phyloP scores from a whole-genome alignment of 345 rosid species.

The Streptanthus diversifolius region DNA sequence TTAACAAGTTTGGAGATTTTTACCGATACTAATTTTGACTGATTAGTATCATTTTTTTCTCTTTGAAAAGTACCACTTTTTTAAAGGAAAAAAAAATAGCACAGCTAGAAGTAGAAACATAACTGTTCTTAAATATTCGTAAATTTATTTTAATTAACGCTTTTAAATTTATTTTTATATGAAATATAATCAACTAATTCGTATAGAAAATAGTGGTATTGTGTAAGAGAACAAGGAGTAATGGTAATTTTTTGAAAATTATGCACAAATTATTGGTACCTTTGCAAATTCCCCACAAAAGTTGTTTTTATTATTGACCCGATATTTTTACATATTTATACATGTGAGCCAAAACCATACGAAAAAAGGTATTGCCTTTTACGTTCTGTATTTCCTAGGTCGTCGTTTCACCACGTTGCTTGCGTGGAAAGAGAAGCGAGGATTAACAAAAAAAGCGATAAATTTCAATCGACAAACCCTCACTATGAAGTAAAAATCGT shows the following conservation, averaged over 20 bases:
- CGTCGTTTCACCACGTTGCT: constrained; percentile 38
- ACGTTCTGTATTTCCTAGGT: constrained; percentile 27
- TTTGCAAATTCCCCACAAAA: background rate
- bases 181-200: background rate
- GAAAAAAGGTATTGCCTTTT: background rate
- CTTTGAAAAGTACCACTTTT: too few relatives aligned
- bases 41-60: too few relatives aligned
- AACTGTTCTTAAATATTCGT: too few relatives aligned
- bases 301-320: background rate
- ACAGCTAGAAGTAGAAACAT: background rate
- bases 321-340: background rate
- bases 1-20: too few relatives aligned
- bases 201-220: background rate
- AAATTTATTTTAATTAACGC: too few relatives aligned
- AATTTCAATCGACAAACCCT: background rate
- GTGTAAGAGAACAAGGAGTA: background rate
- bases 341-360: background rate
- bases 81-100: background rate
- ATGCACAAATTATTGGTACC: background rate
- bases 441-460: constrained; percentile 2
- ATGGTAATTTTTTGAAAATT: background rate
- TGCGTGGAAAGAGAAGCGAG: constrained; percentile 34
- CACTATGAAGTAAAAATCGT: constrained; percentile 16
- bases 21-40: background rate
- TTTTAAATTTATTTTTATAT: background rate